Evolutionary conservation across 2,329 filamentous ascomycete species (phyloP).

Genomic region (Elsinoe necatrix): DNA sequence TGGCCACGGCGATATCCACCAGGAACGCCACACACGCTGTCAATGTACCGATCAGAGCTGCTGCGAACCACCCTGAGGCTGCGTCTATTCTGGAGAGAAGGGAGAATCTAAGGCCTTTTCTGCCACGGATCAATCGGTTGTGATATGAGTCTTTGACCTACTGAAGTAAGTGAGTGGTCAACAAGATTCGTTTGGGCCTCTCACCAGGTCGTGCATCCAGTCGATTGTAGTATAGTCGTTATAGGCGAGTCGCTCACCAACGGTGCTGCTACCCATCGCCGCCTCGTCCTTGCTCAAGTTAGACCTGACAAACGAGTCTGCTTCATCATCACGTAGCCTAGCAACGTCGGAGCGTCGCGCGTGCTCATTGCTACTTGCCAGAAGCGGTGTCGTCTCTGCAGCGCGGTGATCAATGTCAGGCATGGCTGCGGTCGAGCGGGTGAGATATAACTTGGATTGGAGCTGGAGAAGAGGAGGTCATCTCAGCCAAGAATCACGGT

Average conservation of each 20-base stretch:
- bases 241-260: slow-evolving; percentile 50
- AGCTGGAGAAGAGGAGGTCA: neutral
- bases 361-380: neutral
- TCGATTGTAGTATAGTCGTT: slow-evolving; percentile 56
- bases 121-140: slow-evolving; percentile 38
- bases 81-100: slow-evolving; percentile 40
- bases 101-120: slow-evolving; percentile 35
- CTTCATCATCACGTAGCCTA: slow-evolving; percentile 29
- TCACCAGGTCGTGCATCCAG: slow-evolving; percentile 52
- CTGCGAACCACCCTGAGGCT: slow-evolving; percentile 49
- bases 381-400: neutral
- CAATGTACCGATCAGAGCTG: slow-evolving; percentile 45
- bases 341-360: neutral
- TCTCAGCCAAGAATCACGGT: neutral
- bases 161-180: neutral
- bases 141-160: slow-evolving; percentile 51
- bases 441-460: neutral
- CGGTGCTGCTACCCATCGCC: slow-evolving; percentile 36
- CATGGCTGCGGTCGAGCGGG: neutral
- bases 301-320: slow-evolving; percentile 36
- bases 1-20: slow-evolving; percentile 48
- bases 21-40: slow-evolving; percentile 49
- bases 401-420: neutral
- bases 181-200: neutral
- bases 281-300: slow-evolving; percentile 43